These are phyloP conservation scores for Trichoderma brevicompactum DNA, from an alignment of 2,329 filamentous ascomycete genomes.

Conservation along the genomic window DNA sequence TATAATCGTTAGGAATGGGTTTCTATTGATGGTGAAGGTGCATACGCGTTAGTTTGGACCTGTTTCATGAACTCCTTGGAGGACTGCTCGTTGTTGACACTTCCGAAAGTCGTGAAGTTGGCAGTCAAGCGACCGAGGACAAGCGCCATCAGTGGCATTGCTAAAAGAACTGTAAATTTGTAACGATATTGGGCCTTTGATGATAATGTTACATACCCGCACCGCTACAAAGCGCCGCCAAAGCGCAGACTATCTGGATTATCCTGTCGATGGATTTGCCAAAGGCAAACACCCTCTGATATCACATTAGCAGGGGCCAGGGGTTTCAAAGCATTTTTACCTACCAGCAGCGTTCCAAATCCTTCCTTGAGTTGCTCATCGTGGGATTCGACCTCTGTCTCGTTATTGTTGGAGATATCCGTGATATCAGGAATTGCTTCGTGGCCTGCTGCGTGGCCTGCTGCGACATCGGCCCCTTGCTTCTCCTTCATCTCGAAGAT, in stretches of 20 bases:
- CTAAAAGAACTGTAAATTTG: not conserved
- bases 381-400: not conserved
- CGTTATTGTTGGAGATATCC: not conserved
- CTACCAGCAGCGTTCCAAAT: not conserved
- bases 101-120: slow-evolving; percentile 17
- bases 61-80: slow-evolving; percentile 7
- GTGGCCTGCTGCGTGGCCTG: not conserved
- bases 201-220: not conserved
- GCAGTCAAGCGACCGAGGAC: slow-evolving; percentile 21
- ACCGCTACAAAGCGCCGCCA: slow-evolving; percentile 21
- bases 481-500: not conserved
- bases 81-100: slow-evolving; percentile 4
- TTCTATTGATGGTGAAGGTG: not conserved
- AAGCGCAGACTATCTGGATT: slow-evolving; percentile 9
- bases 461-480: not conserved
- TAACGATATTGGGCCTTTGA: not conserved
- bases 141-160: slow-evolving; percentile 22
- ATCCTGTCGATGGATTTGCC: not conserved
- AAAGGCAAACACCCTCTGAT: slow-evolving; percentile 18
- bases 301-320: not conserved
- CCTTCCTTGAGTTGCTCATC: not conserved
- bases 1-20: slow-evolving; percentile 33
- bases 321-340: not conserved
- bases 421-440: not conserved
- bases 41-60: slow-evolving; percentile 8